These are phyloP conservation scores for Climacium dendroides DNA, from an alignment of 225 moss, liverwort and hornwort species.

Conservation along the genomic window DNA sequence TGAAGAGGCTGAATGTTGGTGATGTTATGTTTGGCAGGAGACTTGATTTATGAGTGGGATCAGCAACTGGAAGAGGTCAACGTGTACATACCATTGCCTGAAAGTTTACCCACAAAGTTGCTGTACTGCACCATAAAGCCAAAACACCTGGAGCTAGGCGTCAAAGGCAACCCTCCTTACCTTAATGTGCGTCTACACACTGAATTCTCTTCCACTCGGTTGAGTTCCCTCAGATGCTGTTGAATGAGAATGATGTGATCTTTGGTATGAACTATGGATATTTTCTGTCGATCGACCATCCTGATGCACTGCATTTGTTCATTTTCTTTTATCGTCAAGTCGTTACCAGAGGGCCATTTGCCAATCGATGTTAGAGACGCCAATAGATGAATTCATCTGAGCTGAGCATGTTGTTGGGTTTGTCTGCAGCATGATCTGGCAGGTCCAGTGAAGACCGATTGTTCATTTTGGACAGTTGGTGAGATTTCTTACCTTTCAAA, in stretches of 20 bases:
- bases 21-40: slow-evolving; percentile 23
- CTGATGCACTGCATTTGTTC: not conserved
- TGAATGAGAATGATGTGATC: not conserved
- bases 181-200: slow-evolving; percentile 44
- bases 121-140: slow-evolving; percentile 79
- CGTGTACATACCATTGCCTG: slow-evolving; percentile 70
- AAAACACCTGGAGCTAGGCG: slow-evolving; percentile 81
- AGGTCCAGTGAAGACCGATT: slow-evolving; percentile 77
- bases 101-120: slow-evolving; percentile 53
- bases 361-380: not conserved
- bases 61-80: slow-evolving; percentile 95
- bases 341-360: not conserved
- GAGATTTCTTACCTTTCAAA: not conserved
- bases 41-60: slow-evolving; percentile 93
- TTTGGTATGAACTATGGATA: not conserved
- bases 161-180: slow-evolving; percentile 90
- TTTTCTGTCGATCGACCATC: not conserved
- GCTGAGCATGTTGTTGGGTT: not conserved
- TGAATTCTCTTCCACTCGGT: not conserved
- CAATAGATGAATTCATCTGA: not conserved
- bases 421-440: slow-evolving; percentile 73
- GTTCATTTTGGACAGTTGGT: slow-evolving; percentile 96
- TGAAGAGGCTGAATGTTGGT: not conserved
- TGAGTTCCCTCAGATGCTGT: not conserved
- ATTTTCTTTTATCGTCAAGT: not conserved